Percentiles rank a stretch among this genome's conserved stretches.
phyloP scores from a whole-genome alignment of 2,329 filamentous ascomycete species.

The Catunica adiposa region DNA sequence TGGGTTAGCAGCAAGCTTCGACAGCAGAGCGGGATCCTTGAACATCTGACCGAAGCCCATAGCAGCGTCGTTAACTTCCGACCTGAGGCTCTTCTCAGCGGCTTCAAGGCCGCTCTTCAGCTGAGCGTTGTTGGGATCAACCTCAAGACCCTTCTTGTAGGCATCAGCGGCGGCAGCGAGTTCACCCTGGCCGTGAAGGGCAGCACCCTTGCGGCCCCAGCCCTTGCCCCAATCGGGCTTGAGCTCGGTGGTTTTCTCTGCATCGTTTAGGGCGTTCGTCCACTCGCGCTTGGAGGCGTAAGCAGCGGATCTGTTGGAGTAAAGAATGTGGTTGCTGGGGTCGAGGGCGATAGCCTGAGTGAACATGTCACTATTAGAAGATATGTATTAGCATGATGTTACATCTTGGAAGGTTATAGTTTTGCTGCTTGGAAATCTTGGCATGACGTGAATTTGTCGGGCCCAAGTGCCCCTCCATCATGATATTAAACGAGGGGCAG shows the following conservation, averaged over 20 bases:
- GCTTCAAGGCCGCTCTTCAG: constrained; percentile 75
- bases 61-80: constrained; percentile 28
- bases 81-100: constrained; percentile 76
- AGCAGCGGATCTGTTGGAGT: constrained; percentile 84
- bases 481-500: neutral
- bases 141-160: constrained; percentile 85
- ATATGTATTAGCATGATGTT: neutral
- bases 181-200: constrained; percentile 74
- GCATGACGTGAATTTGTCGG: neutral
- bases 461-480: neutral
- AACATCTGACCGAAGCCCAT: constrained; percentile 80
- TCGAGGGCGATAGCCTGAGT: constrained; percentile 81
- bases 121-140: constrained; percentile 80
- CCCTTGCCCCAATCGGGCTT: constrained; percentile 98
- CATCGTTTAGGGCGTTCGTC: constrained; percentile 70
- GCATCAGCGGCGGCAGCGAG: constrained; percentile 73
- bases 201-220: constrained; percentile 83
- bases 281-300: constrained; percentile 84
- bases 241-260: constrained; percentile 79
- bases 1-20: constrained; percentile 85
- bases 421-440: neutral
- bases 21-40: constrained; percentile 74
- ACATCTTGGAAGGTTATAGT: neutral
- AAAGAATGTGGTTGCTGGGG: constrained; percentile 85
- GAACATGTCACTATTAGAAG: constrained; percentile 61